Evolutionary conservation across 495 filamentous ascomycete genomes (phyloP), one percentile per base, ranked within the genome.

Genomic region (Pseudevernia furfuracea): DNA sequence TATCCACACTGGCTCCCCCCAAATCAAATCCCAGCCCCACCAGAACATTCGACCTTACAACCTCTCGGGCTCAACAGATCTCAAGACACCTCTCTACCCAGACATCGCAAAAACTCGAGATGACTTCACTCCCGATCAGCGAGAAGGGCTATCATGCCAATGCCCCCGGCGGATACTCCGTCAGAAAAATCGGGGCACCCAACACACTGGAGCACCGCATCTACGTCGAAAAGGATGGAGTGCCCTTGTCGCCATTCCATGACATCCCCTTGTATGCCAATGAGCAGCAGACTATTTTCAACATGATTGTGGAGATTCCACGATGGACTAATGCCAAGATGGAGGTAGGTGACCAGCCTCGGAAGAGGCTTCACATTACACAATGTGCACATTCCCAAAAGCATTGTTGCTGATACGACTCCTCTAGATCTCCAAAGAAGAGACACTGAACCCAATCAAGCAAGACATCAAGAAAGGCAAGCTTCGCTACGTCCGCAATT

Each of bases 311-410:
- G 66, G 95, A 97, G 86, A 96, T 97, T 72, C 95, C 95, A 53
- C 85, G 95, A 79, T 99, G 95, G 95, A 96, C 92, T 76, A 99
- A 99, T 80, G 95, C 88, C 70, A 99, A 99, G 87, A 87, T 92
- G 78, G 94, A 98, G 89, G 93, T 95, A 80, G 52, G 80, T 57
- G 34, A 46, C 48, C 25, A 19, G 49, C 49, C 14, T 32, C 32
- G 49, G 4, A 32, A 30, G 25, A 32, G 23, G 17, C 52, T 21
- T 34, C 28, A 55, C 2, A 21, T 7, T 34, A 23, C 52, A 19
- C 15, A 34, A 21, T 8, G 14, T 14, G 1, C 3, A 34, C 12
- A 53, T 32, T 55, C 2, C 10, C 21, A 12, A 32, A 39, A 52
- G 25, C 58, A 59, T 65, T 25, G n/a, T 52, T 37, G 37, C 56